phyloP scores from a whole-genome alignment of 2,329 filamentous ascomycete species.

The Penicillium fuscoglaucum region DNA sequence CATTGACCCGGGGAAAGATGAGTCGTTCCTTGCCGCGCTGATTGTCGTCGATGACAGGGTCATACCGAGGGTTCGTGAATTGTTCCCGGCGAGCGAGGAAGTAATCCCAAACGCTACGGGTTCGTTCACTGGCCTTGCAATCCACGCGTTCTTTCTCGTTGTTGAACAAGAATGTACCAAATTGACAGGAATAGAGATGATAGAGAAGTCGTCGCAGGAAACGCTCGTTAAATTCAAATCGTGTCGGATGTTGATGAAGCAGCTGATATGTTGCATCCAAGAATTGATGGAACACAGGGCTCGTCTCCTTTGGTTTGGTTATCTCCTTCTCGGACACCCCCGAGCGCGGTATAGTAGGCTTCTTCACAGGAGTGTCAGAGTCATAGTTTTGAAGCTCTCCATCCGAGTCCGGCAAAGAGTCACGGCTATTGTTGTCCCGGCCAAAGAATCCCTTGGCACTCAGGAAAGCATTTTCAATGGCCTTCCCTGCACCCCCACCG shows the following conservation, averaged over 20 bases:
- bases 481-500: conserved; percentile 59
- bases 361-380: conserved; percentile 45
- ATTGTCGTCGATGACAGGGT: conserved; percentile 72
- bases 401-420: conserved; percentile 64
- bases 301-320: conserved; percentile 82
- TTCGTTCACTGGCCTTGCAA: conserved; percentile 66
- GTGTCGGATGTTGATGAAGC: conserved; percentile 76
- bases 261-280: conserved; percentile 92
- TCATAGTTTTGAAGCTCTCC: conserved; percentile 53
- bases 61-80: conserved; percentile 80
- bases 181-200: conserved; percentile 93
- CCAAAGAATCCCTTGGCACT: conserved; percentile 90
- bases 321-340: conserved; percentile 60
- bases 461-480: conserved; percentile 79
- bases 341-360: conserved; percentile 35
- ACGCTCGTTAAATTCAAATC: conserved; percentile 95
- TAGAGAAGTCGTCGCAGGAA: conserved; percentile 88
- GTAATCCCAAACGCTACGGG: conserved; percentile 92
- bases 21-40: conserved; percentile 77
- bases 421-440: conserved; percentile 68
- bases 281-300: conserved; percentile 97
- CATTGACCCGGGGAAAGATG: conserved; percentile 72
- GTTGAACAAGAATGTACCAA: conserved; percentile 94
- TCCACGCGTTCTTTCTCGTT: conserved; percentile 85
- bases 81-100: conserved; percentile 78